These are phyloP conservation scores for Lipomyces lipofer DNA, from an alignment of 805 yeast genomes.

Conservation along the genomic window DNA sequence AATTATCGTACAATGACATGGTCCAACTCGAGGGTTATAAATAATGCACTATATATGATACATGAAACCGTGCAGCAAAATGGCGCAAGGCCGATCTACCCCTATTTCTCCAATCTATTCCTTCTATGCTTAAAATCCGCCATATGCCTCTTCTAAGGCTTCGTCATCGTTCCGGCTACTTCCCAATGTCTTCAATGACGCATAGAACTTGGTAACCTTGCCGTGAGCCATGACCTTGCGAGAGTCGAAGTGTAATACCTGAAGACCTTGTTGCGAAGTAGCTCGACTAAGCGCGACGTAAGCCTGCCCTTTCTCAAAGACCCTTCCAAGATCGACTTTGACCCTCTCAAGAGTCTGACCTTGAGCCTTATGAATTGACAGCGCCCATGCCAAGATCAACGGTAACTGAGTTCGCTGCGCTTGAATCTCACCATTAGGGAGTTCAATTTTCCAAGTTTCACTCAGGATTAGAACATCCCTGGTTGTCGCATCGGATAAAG, in stretches of 20 bases:
- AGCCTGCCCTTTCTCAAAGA: slow-evolving; percentile 92
- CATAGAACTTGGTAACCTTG: slow-evolving; percentile 70
- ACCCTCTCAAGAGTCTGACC: slow-evolving; percentile 84
- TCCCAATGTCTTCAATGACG: slow-evolving; percentile 2
- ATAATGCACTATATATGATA: too few relatives aligned
- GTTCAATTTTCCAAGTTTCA: slow-evolving; percentile 79
- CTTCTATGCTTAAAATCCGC: neutral
- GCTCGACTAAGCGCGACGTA: slow-evolving; percentile 96
- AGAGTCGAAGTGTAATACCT: slow-evolving; percentile 70
- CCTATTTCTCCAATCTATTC: too few relatives aligned
- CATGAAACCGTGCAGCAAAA: too few relatives aligned
- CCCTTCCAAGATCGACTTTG: slow-evolving; percentile 69
- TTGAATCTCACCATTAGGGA: slow-evolving; percentile 63
- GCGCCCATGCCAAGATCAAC: slow-evolving; percentile 90
- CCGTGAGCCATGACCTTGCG: slow-evolving; percentile 66
- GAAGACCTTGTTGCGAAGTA: slow-evolving; percentile 75
- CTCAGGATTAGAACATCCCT: slow-evolving; percentile 78
- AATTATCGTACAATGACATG: too few relatives aligned
- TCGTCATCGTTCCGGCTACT: slow-evolving; percentile 3
- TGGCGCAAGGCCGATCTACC: too few relatives aligned
- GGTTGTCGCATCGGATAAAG: slow-evolving; percentile 66
- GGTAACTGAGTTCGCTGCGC: slow-evolving; percentile 83
- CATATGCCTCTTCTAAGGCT: neutral
- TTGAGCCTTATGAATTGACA: slow-evolving; percentile 93
- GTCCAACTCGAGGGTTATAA: too few relatives aligned